Base-by-base conservation (phyloP, 2,329 filamentous ascomycete genomes). In the Aspergillus pseudoviridinutans region DNA sequence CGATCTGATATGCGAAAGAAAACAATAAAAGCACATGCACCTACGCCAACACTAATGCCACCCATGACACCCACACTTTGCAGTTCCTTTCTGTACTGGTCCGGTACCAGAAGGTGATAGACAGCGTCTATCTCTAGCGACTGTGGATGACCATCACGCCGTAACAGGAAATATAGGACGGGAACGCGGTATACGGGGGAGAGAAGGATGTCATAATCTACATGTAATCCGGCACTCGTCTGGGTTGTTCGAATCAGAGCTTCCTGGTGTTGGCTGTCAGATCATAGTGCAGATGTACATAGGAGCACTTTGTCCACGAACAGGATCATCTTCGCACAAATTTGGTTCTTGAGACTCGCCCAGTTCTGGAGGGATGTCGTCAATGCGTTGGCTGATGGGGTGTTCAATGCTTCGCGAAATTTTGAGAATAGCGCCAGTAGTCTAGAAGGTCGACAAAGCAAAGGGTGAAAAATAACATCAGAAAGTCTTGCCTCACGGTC, bases 111-210 rank as follows among this genome's bases (percentile, higher is more conserved):
- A 62, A 83, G 82, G 60, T 84, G 80, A 72, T 91, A 91, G 61
- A 92, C 84, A 3, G 84, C 84, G 60, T 91, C 87, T 64, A 91
- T 78, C 66, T 83, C 81, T 66, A 84, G 74, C 42, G 80, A 76
- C 61, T 86, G 84, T 57, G 80, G 79, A 50, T 78, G 74, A 20
- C 83, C 81, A 58, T 86, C 75, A 58, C 82, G 80, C 63, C 84
- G 82, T 66, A 91, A 74, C 54, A 79, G 84, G 77, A 93, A 91
- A 84, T 89, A 92, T 56, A 92, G 79, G 58, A 89, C 89, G 8
- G 90, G 90, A 49, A 88, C 84, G 60, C 82, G 82, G 74, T 92
- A 93, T 56, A 87, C 89, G 55, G 87, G 84, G 65, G 91, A 90
- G 59, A 89, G 80, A 67, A 90, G 82, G 66, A 92, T 85, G 72